Percentiles rank a stretch among this genome's conserved stretches.
Evolutionary conservation across 163 green algal genomes (phyloP).

Genomic region (Scenedesmus sp.): DNA sequence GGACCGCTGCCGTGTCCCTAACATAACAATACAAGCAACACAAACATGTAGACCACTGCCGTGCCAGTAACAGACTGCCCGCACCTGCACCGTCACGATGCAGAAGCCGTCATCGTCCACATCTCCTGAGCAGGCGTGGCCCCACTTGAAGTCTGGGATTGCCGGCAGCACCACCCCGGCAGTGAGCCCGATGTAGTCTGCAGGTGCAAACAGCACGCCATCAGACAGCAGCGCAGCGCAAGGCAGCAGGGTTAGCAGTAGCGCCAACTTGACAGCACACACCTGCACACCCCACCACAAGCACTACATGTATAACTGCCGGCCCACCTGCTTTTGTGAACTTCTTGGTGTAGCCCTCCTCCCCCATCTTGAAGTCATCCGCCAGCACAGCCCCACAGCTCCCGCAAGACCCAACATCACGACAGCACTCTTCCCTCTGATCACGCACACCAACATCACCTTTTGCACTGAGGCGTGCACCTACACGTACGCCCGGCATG

Average conservation of each 20-base stretch:
- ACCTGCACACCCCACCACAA: too few relatives aligned
- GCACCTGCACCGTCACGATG: conserved; percentile 54
- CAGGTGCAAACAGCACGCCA: not conserved
- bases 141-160: conserved; percentile 67
- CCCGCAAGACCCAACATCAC: not conserved
- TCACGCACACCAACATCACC: too few relatives aligned
- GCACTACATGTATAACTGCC: too few relatives aligned
- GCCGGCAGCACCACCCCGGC: conserved; percentile 49
- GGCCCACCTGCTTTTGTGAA: conserved; percentile 49
- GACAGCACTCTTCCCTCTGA: not conserved
- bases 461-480: not conserved
- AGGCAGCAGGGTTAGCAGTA: not conserved
- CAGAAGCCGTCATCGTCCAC: conserved; percentile 59
- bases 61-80: not conserved
- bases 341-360: conserved; percentile 44
- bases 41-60: not conserved
- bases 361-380: conserved; percentile 51
- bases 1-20: too few relatives aligned
- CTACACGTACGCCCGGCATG: not conserved
- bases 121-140: conserved; percentile 44
- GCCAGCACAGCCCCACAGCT: conserved; percentile 39
- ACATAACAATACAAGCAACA: too few relatives aligned
- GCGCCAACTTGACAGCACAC: not conserved
- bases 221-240: not conserved
- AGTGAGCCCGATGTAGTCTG: conserved; percentile 61